Percentiles rank a stretch among this genome's conserved stretches.
Evolutionary conservation across 345 rosid genomes (phyloP).

Genomic region (Cardamine chenopodiifolia): DNA sequence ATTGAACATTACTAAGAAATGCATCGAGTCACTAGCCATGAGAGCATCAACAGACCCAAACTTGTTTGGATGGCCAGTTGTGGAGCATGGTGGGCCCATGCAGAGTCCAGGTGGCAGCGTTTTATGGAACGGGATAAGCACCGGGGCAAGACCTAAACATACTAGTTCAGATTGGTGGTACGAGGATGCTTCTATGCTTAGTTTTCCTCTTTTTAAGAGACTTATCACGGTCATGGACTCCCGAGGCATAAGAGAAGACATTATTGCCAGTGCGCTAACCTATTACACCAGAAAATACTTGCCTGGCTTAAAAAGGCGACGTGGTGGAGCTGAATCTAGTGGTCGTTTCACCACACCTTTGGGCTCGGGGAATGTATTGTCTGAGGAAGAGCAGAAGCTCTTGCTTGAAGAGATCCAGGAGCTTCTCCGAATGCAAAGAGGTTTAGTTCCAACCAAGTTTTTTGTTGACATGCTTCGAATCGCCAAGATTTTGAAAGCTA

Average conservation of each 20-base stretch:
- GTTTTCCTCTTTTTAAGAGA: slow-evolving; percentile 74
- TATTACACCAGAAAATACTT: slow-evolving; percentile 76
- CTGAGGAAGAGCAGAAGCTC: slow-evolving; percentile 85
- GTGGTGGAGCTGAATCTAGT: slow-evolving; percentile 63
- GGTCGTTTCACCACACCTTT: slow-evolving; percentile 59
- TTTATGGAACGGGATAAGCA: slow-evolving; percentile 97
- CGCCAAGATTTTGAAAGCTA: slow-evolving; percentile 74
- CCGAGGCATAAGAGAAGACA: slow-evolving; percentile 73
- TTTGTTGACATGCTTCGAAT: slow-evolving; percentile 83
- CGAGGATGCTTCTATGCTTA: slow-evolving; percentile 78
- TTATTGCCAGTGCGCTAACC: slow-evolving; percentile 73
- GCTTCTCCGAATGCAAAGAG: slow-evolving; percentile 78
- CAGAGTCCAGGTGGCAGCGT: slow-evolving; percentile 98
- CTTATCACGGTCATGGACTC: slow-evolving; percentile 75
- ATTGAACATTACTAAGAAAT: slow-evolving; percentile 72
- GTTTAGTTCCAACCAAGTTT: slow-evolving; percentile 76
- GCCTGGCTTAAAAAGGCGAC: slow-evolving; percentile 83
- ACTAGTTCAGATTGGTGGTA: slow-evolving; percentile 95
- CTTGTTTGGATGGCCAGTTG: slow-evolving; percentile 89
- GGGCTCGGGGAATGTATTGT: slow-evolving; percentile 57
- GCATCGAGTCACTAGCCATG: slow-evolving; percentile 75
- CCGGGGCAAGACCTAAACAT: slow-evolving; percentile 80
- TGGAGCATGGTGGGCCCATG: slow-evolving; percentile 91
- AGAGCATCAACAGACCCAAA: slow-evolving; percentile 85
- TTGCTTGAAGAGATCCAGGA: slow-evolving; percentile 75